Percentiles rank a stretch among this genome's conserved stretches.
Conservation (phyloP, 164 flowering plant genomes). For the Houttuynia cordata region DNA sequence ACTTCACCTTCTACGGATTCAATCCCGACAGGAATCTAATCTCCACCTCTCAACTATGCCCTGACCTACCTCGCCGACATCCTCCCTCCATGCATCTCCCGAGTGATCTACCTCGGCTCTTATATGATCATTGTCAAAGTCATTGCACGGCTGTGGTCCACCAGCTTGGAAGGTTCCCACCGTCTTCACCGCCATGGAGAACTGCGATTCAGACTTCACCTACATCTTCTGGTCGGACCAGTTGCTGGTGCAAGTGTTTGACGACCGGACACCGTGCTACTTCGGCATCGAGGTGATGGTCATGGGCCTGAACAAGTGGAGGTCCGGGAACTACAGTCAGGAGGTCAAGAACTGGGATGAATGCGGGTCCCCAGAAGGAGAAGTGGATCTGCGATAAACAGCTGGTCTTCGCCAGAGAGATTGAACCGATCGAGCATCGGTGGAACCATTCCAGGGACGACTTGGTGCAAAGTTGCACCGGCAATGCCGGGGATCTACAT, state of each 20-base stretch:
- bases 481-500: no score
- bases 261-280: conserved; percentile 39
- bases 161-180: conserved; percentile 22
- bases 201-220: conserved; percentile 39
- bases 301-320: conserved; percentile 46
- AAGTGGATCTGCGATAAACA: conserved; percentile 56
- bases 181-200: conserved; percentile 48
- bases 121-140: conserved; percentile 46
- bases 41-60: conserved; percentile 52
- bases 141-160: conserved; percentile 34
- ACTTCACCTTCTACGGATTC: conserved; percentile 31
- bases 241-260: conserved; percentile 16
- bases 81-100: conserved; percentile 23
- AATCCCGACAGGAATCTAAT: conserved; percentile 19
- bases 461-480: conserved; percentile 36
- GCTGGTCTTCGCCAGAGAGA: conserved; percentile 51
- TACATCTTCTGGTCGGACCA: conserved; percentile 39
- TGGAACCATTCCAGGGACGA: conserved; percentile 72
- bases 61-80: conserved; percentile 44
- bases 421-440: conserved; percentile 40
- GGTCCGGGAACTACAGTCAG: conserved; percentile 27
- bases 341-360: conserved; percentile 50
- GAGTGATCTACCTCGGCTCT: conserved; percentile 53
- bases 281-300: conserved; percentile 76
- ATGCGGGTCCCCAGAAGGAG: conserved; percentile 48